Evolutionary conservation across 2,329 filamentous ascomycete genomes (phyloP), one percentile per base, ranked within the genome.

Genomic region (Hymenoscyphus scutula): DNA sequence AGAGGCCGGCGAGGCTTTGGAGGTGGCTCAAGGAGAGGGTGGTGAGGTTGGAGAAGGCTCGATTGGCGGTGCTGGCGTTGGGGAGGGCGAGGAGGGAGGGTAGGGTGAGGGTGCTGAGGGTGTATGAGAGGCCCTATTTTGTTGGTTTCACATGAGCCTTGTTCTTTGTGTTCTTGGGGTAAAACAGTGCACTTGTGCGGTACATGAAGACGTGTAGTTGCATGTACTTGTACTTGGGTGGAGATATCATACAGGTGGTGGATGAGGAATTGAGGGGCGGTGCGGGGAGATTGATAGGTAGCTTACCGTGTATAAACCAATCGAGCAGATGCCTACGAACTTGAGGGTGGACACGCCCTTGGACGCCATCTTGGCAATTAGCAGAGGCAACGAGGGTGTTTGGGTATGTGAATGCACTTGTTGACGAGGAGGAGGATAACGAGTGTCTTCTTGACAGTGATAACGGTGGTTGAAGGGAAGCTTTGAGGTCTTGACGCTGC

Each of bases 271-370:
- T 25, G 32, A 56, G 34, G 58, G 53, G 55, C 6, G 48, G 34
- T 32, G 61, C 58, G 53, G 15, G 19, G 53, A 48, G 68, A 67
- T 64, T 64, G 58, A 61, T n/a, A n/a, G n/a, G 60, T 25, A 56
- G 60, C 64, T 81, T 84, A 96, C 92, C 64, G 92, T 97, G 76
- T 96, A 79, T 62, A 97, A 83, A 67, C 94, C 94, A 62, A 97
- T 83, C 71, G 90, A 94, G 69, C 96, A 85, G 58, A 92, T 96
- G 73, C 94, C 94, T 69, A 97, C 89, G 76, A 97, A 97, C 80
- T 98, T 97, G 79, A 90, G 86, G 76, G 89, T 79, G 61, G 91
- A 88, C 73, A 97, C 82, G 73, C 87, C 86, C 71, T 82, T 86
- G 71, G 84, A 85, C 70, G 85, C 82, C 85, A 92, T 90, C 37